Evolutionary conservation across 2,329 filamentous ascomycete species (phyloP), one percentile per base, ranked within the genome.

Genomic region (Arthrobotrys megalospora): DNA sequence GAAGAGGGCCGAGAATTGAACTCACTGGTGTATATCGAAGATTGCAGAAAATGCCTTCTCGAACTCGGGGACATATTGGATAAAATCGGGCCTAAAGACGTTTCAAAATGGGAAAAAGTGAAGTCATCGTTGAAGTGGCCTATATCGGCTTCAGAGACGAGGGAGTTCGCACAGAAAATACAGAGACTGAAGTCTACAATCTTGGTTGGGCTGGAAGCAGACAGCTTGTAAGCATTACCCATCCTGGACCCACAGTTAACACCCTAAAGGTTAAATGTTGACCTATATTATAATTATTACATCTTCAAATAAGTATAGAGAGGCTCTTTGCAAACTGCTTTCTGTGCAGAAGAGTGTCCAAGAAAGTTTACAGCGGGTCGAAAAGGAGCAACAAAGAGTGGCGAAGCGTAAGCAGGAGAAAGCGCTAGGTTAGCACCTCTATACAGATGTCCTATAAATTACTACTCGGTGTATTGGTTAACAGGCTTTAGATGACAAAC

Each of bases 101-200:
- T 45, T 12, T 28, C 68, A 34, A 63, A 21, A 14, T 71, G 55
- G 68, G 55, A 64, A 34, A 64, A 64, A n/a, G n/a, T 53, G 0
- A 64, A 71, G 45, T 6, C 55, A 32, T 71, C 68, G 19, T 53
- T 71, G 19, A 71, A 64, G 19, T 71, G 68, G 68, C 58, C 68
- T 6, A 8, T 71, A 12, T 64, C 68, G 6, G 58, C 36, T 8
- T 64, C 68, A 10, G 45, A 71, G 28, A 71, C 68, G 3, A 63
- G 58, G 11, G 45, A 63, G 16, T 21, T 63, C 4, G 24, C 68
- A 0, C 28, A 45, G 16, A 71, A 53, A 14, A 43, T 71, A 2
- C 38, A 64, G 19, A 14, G 68, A 19, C 16, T 71, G 21, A 71
- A 53, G 41, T 53, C 68, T 28, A 71, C 68, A 6, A 53, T 71